phyloP scores from a whole-genome alignment of 192 early-diverging fungal genomes.

The Coemansia sp. region DNA sequence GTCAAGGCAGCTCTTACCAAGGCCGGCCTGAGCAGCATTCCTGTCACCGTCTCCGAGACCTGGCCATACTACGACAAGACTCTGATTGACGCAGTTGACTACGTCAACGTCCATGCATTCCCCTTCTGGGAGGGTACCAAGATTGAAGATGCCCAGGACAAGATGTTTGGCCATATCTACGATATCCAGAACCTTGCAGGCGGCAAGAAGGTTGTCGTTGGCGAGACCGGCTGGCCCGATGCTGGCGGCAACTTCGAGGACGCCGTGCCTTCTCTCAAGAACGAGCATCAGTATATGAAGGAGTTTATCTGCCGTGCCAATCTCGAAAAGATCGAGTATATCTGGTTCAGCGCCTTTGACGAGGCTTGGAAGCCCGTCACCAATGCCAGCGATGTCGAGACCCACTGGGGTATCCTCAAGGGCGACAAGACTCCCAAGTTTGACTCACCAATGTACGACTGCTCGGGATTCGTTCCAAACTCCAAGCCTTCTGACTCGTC shows the following conservation, averaged over 20 bases:
- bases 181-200: constrained; percentile 51
- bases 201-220: constrained; percentile 58
- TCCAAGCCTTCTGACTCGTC: constrained; percentile 10
- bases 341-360: constrained; percentile 69
- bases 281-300: constrained; percentile 63
- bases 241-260: constrained; percentile 44
- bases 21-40: constrained; percentile 38
- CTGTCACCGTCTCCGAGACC: constrained; percentile 46
- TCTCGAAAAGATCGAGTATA: constrained; percentile 57
- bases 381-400: constrained; percentile 56
- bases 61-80: constrained; percentile 54
- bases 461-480: constrained; percentile 45
- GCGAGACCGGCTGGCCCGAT: constrained; percentile 73
- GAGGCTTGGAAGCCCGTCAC: constrained; percentile 65
- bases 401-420: constrained; percentile 54
- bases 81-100: constrained; percentile 58
- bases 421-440: constrained; percentile 53
- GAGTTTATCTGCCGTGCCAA: constrained; percentile 65
- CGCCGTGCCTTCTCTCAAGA: constrained; percentile 58
- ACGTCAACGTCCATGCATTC: constrained; percentile 65
- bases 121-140: constrained; percentile 65
- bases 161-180: constrained; percentile 58
- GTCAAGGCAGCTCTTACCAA: constrained; percentile 48
- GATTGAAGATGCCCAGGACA: constrained; percentile 52
- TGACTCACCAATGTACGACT: constrained; percentile 48